These are phyloP conservation scores for Fragilaria radians DNA, from an alignment of 108 stramenopile genomes.

Conservation along the genomic window DNA sequence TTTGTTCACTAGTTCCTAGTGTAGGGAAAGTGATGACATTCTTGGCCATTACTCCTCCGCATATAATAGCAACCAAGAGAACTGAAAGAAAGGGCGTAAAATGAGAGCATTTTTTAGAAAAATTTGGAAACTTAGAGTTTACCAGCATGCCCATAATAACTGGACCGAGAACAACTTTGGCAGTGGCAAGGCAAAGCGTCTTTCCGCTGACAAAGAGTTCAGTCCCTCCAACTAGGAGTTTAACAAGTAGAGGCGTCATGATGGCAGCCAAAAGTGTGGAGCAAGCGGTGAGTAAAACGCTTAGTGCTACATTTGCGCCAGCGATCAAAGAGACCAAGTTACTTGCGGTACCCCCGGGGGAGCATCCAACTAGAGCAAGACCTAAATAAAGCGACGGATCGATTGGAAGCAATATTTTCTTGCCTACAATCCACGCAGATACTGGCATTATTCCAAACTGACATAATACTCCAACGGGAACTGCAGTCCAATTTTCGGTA, in stretches of 20 bases:
- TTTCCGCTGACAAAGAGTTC: slow-evolving; percentile 54
- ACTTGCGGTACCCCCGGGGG: slow-evolving; percentile 91
- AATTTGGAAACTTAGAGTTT: slow-evolving; percentile 51
- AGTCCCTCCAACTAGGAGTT: slow-evolving; percentile 67
- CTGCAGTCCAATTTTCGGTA: slow-evolving; percentile 25
- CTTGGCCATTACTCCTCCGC: slow-evolving; percentile 88
- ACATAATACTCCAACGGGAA: slow-evolving; percentile 84
- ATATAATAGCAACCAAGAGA: slow-evolving; percentile 81
- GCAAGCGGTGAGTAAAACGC: slow-evolving; percentile 80
- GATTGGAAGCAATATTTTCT: slow-evolving; percentile 51
- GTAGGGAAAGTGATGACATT: slow-evolving; percentile 48
- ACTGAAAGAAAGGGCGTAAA: slow-evolving; percentile 85
- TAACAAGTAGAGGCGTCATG: slow-evolving; percentile 81
- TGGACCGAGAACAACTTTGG: slow-evolving; percentile 84
- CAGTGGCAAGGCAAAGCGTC: slow-evolving; percentile 63
- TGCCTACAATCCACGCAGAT: slow-evolving; percentile 59
- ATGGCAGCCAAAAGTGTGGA: slow-evolving; percentile 84
- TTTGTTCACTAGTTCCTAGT: slow-evolving; percentile 6
- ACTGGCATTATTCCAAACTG: slow-evolving; percentile 91
- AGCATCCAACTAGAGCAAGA: slow-evolving; percentile 74
- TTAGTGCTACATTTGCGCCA: slow-evolving; percentile 91
- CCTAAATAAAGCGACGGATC: slow-evolving; percentile 55
- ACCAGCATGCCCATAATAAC: slow-evolving; percentile 81
- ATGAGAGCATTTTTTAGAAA: slow-evolving; percentile 47
- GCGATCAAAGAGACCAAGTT: slow-evolving; percentile 92